Conservation (phyloP, 192 early-diverging fungal species). For the Funneliformis mosseae region DNA sequence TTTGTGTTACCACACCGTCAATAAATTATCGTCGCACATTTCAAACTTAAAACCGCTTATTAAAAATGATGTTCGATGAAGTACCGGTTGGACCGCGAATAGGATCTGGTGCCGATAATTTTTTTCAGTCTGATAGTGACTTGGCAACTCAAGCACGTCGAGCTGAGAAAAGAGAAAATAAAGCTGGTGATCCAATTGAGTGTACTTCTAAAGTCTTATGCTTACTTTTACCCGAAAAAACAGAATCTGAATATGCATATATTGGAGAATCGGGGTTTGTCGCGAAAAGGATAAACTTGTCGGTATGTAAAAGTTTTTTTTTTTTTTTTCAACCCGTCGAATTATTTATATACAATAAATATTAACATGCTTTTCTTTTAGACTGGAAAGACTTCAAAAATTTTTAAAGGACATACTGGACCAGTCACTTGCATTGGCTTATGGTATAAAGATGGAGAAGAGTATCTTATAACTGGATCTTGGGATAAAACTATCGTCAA, state of each 20-base stretch:
- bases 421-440: slow-evolving; percentile 71
- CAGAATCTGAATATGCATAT: slow-evolving; percentile 49
- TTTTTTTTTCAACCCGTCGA: neutral
- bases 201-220: slow-evolving; percentile 60
- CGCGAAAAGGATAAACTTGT: slow-evolving; percentile 65
- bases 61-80: neutral
- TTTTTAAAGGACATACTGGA: slow-evolving; percentile 67
- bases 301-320: slow-evolving; percentile 44
- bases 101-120: slow-evolving; percentile 58
- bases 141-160: slow-evolving; percentile 54
- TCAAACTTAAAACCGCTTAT: too few relatives aligned
- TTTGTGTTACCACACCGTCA: too few relatives aligned
- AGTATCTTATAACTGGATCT: slow-evolving; percentile 80
- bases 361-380: slow-evolving; percentile 27
- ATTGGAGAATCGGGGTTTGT: slow-evolving; percentile 76
- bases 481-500: slow-evolving; percentile 92
- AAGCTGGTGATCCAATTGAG: slow-evolving; percentile 60
- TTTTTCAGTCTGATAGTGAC: slow-evolving; percentile 78
- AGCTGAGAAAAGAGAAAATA: slow-evolving; percentile 59
- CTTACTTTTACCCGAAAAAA: slow-evolving; percentile 51
- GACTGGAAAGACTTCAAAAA: slow-evolving; percentile 54
- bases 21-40: too few relatives aligned
- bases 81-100: slow-evolving; percentile 53
- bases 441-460: slow-evolving; percentile 49
- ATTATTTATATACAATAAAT: too few relatives aligned